Conservation (phyloP, 176 grass and related monocot species). For the Oryza australiensis region DNA sequence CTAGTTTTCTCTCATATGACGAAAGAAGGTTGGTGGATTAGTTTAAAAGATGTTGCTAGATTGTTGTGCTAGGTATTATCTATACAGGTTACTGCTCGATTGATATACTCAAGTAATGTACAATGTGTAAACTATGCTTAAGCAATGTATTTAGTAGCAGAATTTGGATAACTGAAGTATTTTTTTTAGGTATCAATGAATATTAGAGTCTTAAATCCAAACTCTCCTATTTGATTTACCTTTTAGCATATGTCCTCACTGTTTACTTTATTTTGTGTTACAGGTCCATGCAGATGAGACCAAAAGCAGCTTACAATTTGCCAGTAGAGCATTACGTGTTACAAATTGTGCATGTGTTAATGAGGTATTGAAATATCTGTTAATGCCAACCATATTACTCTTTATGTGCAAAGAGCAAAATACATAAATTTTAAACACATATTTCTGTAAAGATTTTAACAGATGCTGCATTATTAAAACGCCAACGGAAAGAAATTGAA, state of each 20-base stretch:
- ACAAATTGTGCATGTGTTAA: constrained; percentile 88
- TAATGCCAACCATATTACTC: not conserved
- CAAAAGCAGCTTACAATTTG: constrained; percentile 93
- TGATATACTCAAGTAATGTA: constrained; percentile 12
- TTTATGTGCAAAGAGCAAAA: constrained; percentile 11
- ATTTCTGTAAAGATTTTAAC: constrained; percentile 77
- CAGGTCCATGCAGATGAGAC: constrained; percentile 91
- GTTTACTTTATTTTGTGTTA: constrained; percentile 31
- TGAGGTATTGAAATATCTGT: constrained; percentile 55
- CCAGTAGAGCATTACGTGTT: constrained; percentile 85
- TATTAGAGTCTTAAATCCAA: constrained; percentile 1
- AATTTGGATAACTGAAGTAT: not conserved
- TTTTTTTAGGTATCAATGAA: not conserved
- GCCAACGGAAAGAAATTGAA: constrained; percentile 93
- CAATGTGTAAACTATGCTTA: constrained; percentile 19
- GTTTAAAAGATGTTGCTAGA: constrained; percentile 7
- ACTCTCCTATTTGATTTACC: constrained; percentile 3
- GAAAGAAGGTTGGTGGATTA: not conserved
- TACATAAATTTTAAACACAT: constrained; percentile 29
- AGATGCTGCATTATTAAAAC: constrained; percentile 92
- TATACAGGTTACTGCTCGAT: constrained; percentile 3
- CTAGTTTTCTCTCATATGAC: not conserved
- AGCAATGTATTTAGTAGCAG: constrained; percentile 4
- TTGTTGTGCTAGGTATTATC: constrained; percentile 6
- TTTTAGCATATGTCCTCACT: not conserved